Evolutionary conservation across 495 filamentous ascomycete species (phyloP), one percentile per base, ranked within the genome.

Genomic region (Mytilinidion resinicola): DNA sequence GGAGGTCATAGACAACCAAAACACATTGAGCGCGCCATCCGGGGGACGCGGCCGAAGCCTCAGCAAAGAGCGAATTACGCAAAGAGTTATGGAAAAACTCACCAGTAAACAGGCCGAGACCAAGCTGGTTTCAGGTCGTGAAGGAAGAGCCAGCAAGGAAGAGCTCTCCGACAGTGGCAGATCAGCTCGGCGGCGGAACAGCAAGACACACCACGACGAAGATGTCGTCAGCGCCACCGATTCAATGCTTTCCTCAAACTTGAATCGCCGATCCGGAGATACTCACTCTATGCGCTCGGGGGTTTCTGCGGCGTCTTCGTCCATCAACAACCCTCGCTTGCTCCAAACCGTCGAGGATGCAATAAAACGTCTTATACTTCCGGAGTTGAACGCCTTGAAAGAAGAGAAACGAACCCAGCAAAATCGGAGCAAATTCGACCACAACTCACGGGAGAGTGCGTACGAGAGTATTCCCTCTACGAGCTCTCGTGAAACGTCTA

Each of bases 311-410:
- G 58, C 62, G 54, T 89, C 90, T 7, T 30, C 25, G 25, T 93
- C 89, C 0, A 86, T 96, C 72, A 96, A 95, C 73, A 96, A 98
- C 68, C 92, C 92, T 0, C 95, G 89, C 61, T 73, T 98, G n/a
- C 80, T 97, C 5, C 89, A 95, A 69, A 91, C 91, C 0, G 92
- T 98, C 8, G 92, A 97, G 72, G 92, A 96, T 75, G 90, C 93
- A 19, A 97, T 98, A 62, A 86, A 88, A 50, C 82, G 91, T 44
- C 76, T 97, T 49, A 96, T 97, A 50, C 73, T 97, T 1, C 95
- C 93, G 0, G 92, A 98, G 69, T 77, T 98, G 47, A 90, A 89
- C 53, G 89, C 89, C 34, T 77, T 97, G 46, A 96, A 96, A 72
- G 83, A 89, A 66, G 89, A 95, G 65, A 88, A 95, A 68, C 90